A percentile compares a stretch with the other conserved stretches of the same genome.
phyloP scores from a whole-genome alignment of 345 rosid genomes.

The Hevea brasiliensis region DNA sequence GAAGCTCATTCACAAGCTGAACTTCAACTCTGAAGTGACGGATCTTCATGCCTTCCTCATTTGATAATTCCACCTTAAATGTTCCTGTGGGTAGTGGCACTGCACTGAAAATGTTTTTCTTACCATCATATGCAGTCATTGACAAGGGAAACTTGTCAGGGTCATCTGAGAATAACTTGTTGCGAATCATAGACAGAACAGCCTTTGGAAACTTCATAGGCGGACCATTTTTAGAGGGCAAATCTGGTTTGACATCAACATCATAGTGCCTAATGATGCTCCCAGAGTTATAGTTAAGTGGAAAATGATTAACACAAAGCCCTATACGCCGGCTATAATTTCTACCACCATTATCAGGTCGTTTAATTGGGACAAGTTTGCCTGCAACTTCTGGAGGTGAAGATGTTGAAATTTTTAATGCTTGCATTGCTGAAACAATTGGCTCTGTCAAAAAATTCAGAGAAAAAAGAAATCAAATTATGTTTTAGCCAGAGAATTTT shows the following conservation, averaged over 20 bases:
- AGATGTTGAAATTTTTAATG: conserved; percentile 19
- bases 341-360: conserved; percentile 70
- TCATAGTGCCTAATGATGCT: too few species aligned
- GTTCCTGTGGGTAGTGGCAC: conserved; percentile 47
- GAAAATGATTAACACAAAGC: conserved; percentile 67
- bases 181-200: conserved; percentile 44
- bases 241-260: too few species aligned
- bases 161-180: conserved; percentile 48
- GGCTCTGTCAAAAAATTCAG: neutral
- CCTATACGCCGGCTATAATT: conserved; percentile 25
- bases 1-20: too few species aligned
- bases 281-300: too few species aligned
- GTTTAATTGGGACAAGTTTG: conserved; percentile 35
- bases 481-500: neutral
- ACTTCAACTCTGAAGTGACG: conserved; percentile 33
- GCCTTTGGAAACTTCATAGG: conserved; percentile 44
- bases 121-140: too few species aligned
- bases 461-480: neutral
- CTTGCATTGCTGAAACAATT: conserved; percentile 19
- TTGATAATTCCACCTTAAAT: conserved; percentile 38
- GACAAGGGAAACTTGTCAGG: conserved; percentile 44
- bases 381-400: neutral
- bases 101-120: conserved; percentile 78
- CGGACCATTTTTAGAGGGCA: conserved; percentile 37
- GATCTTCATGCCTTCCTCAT: conserved; percentile 41